phyloP scores from a whole-genome alignment of 805 yeast genomes.

The Metschnikowia borealis region DNA sequence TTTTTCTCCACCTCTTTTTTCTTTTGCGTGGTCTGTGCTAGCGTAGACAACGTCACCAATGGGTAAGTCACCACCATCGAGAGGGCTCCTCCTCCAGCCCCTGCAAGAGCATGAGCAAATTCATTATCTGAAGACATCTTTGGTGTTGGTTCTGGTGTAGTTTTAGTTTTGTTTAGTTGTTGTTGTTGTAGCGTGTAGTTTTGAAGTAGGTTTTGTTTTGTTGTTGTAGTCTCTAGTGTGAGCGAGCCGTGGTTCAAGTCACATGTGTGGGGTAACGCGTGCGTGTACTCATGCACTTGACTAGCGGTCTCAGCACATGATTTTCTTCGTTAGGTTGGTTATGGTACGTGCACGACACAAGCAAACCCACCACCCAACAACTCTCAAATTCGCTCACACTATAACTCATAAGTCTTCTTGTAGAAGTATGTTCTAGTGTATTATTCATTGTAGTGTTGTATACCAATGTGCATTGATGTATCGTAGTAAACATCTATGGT shows the following conservation, averaged over 20 bases:
- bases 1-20: slow-evolving; percentile 15
- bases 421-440: too few species aligned
- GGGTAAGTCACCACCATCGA: slow-evolving; percentile 89
- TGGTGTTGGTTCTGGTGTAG: too few species aligned
- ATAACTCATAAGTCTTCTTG: too few species aligned
- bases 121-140: slow-evolving; percentile 23
- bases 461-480: too few species aligned
- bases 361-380: too few species aligned
- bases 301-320: background rate
- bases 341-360: too few species aligned
- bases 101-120: slow-evolving; percentile 87
- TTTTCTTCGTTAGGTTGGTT: too few species aligned
- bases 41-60: slow-evolving; percentile 76
- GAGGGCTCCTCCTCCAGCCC: slow-evolving; percentile 90
- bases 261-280: slow-evolving; percentile 1
- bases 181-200: background rate
- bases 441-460: too few species aligned
- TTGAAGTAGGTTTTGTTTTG: too few species aligned
- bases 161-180: background rate
- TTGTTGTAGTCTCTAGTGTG: background rate
- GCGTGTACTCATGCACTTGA: background rate
- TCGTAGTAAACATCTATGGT: too few species aligned
- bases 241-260: background rate
- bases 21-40: slow-evolving; percentile 68
- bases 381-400: too few species aligned